Evolutionary conservation across 441 rosid species (phyloP).

Genomic region (Lepidium campestre): DNA sequence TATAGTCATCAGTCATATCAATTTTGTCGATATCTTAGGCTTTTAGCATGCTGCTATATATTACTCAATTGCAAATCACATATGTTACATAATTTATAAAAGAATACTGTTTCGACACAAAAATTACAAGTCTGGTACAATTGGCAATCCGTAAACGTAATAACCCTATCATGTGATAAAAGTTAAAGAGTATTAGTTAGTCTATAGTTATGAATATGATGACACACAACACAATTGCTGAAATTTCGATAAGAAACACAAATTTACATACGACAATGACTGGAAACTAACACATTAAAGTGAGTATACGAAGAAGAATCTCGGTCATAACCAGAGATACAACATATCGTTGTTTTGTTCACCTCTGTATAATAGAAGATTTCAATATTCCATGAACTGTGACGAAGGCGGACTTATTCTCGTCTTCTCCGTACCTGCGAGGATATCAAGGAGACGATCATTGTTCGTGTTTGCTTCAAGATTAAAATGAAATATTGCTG

Average conservation of each 20-base stretch:
- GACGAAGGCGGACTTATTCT: conserved; percentile 71
- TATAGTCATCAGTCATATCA: conserved; percentile 14
- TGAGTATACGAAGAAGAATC: conserved; percentile 14
- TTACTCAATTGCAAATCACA: neutral
- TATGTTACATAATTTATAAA: neutral
- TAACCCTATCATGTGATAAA: neutral
- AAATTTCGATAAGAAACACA: neutral
- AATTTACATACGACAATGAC: conserved; percentile 20
- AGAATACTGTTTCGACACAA: neutral
- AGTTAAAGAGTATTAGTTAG: conserved; percentile 6
- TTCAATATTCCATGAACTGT: conserved; percentile 83
- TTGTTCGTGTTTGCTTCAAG: neutral
- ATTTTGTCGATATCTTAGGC: neutral
- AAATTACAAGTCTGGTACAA: neutral
- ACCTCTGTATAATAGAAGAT: neutral
- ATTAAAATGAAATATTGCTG: neutral
- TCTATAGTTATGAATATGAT: neutral
- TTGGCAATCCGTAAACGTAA: neutral
- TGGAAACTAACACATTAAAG: neutral
- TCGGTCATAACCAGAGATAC: conserved; percentile 10
- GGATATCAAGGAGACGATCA: neutral
- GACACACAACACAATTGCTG: conserved; percentile 12
- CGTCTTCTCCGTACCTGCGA: conserved; percentile 51
- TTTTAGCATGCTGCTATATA: neutral
- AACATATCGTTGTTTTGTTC: conserved; percentile 1